Percentiles rank a stretch among this genome's conserved stretches.
Conservation (phyloP, 345 rosid genomes). For the Ailanthus altissimus region DNA sequence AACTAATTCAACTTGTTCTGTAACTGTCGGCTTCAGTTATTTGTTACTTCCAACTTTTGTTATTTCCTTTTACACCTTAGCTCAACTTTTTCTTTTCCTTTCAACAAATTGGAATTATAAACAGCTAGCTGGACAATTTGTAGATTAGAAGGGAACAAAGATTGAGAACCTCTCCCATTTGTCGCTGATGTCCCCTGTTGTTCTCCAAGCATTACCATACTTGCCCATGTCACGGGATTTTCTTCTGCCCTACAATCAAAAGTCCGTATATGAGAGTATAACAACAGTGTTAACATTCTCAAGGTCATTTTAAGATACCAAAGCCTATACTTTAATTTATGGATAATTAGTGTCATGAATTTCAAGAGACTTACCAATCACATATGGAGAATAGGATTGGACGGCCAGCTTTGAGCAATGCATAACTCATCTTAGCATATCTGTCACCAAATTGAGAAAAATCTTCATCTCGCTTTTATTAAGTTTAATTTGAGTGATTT, state of each 20-base stretch:
- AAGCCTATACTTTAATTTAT: too few relatives aligned
- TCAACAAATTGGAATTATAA: neutral
- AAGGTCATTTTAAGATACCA: too few relatives aligned
- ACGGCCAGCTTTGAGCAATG: slow-evolving; percentile 40
- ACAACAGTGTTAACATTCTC: too few relatives aligned
- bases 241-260: slow-evolving; percentile 67
- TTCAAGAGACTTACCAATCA: slow-evolving; percentile 46
- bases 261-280: too few relatives aligned
- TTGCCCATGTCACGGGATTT: slow-evolving; percentile 60
- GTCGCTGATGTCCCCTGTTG: slow-evolving; percentile 54
- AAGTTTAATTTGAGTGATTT: neutral
- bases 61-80: too few relatives aligned
- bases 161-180: slow-evolving; percentile 39
- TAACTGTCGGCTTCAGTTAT: too few relatives aligned
- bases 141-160: too few relatives aligned
- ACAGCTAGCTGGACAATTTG: neutral
- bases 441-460: slow-evolving; percentile 26
- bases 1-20: too few relatives aligned
- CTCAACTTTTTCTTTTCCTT: too few relatives aligned
- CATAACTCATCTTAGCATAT: slow-evolving; percentile 50
- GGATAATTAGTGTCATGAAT: too few relatives aligned
- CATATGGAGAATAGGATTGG: slow-evolving; percentile 50
- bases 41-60: too few relatives aligned
- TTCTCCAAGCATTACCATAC: slow-evolving; percentile 62
- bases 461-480: neutral